phyloP scores from a whole-genome alignment of 2,329 filamentous ascomycete species.

The Fusarium metavorans region DNA sequence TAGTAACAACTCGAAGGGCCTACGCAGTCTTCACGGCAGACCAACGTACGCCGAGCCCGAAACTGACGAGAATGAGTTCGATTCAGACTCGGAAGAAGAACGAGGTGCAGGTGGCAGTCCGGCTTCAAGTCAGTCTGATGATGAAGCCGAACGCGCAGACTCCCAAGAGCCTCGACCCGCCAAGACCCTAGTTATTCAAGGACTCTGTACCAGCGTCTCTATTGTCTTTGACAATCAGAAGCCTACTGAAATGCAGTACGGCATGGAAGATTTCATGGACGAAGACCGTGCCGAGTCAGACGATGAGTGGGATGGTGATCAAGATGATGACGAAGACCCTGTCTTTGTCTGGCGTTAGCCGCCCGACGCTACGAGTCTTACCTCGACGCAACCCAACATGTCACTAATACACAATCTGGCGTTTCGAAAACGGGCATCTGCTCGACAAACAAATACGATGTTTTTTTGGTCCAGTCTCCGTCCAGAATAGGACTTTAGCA shows the following conservation, averaged over 20 bases:
- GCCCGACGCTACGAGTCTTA: not conserved
- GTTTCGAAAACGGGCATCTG: not conserved
- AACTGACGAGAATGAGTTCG: conserved; percentile 58
- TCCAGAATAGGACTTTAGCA: not conserved
- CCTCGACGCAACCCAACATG: not conserved
- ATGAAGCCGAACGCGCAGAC: conserved; percentile 12
- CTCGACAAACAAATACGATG: not conserved
- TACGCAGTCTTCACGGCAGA: conserved; percentile 32
- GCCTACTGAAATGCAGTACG: conserved; percentile 74
- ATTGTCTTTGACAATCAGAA: conserved; percentile 83
- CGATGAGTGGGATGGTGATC: conserved; percentile 69
- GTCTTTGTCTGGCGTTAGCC: conserved; percentile 46
- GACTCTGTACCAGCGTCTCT: conserved; percentile 77
- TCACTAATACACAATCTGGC: not conserved
- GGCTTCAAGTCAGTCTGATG: conserved; percentile 11
- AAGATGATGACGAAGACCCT: conserved; percentile 59
- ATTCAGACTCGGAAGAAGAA: conserved; percentile 40
- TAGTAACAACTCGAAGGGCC: conserved; percentile 32
- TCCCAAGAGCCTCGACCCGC: not conserved
- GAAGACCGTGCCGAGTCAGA: conserved; percentile 66
- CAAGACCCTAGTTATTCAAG: conserved; percentile 68
- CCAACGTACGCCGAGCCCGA: conserved; percentile 60
- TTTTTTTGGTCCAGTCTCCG: not conserved
- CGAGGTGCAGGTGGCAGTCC: conserved; percentile 8
- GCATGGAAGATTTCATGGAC: conserved; percentile 79